A percentile compares a stretch with the other conserved stretches of the same genome.
Evolutionary conservation across 2,329 filamentous ascomycete species (phyloP).

Genomic region (Zelopaecilomyces penicillatus): DNA sequence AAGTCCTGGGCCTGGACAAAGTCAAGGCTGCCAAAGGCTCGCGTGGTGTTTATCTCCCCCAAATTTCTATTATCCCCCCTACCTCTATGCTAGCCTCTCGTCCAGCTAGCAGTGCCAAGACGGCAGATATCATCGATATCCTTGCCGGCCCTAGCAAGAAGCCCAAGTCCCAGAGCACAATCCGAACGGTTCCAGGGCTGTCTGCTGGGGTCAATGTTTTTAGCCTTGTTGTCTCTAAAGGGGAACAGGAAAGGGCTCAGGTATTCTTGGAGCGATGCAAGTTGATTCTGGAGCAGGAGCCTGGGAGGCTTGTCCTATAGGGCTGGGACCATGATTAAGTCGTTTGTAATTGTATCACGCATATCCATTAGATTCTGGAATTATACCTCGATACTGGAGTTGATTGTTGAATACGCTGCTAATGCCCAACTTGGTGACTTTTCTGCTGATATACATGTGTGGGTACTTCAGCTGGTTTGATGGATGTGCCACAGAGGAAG

Average conservation of each 20-base stretch:
- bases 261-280: conserved; percentile 84
- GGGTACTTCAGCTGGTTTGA: no score
- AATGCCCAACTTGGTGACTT: no score
- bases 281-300: conserved; percentile 70
- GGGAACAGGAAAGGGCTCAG: conserved; percentile 73
- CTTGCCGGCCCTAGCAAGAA: conserved; percentile 41
- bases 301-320: conserved; percentile 62
- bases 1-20: conserved; percentile 64
- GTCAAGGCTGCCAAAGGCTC: conserved; percentile 39
- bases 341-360: conserved; percentile 22
- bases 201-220: conserved; percentile 65
- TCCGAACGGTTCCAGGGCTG: conserved; percentile 33
- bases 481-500: no score
- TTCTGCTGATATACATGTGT: no score
- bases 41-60: conserved; percentile 60
- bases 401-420: no score
- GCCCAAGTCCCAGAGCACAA: conserved; percentile 17
- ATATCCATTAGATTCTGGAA: conserved; percentile 8
- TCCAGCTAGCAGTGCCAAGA: conserved; percentile 19
- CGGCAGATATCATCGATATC: conserved; percentile 74
- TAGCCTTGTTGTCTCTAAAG: conserved; percentile 67
- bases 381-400: neutral
- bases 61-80: conserved; percentile 53
- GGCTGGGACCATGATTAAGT: conserved; percentile 12
- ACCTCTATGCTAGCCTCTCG: conserved; percentile 25